Base-by-base conservation (phyloP, 805 yeast species). In the Teunomyces gatunensis region DNA sequence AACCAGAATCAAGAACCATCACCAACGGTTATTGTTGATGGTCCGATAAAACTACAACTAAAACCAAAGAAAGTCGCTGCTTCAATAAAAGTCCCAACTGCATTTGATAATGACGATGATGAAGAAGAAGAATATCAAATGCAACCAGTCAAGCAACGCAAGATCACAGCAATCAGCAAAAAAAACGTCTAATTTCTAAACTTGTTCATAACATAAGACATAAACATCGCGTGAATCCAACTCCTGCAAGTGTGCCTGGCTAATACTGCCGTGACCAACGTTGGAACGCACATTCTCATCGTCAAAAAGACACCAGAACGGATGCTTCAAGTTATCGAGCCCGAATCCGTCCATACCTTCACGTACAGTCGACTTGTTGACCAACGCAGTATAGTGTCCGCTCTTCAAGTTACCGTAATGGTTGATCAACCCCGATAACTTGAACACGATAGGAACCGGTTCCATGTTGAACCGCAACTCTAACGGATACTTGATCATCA, bases 321-420 rank as follows among this genome's bases (percentile, higher is more conserved):
- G 83, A 36, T 57, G 52, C 10, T 33, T 44, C 48, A 74, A 73
- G 5, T 66, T 63, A 39, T 70, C 61, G 12, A 18, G 25, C 25
- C 36, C 45, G 17, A n/a, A 20, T 3, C 33, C 35, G 2, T 37
- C 21, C 9, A 43, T 33, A 3, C 28, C 40, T 13, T 49, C 48
- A 12, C 47, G 47, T 12, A 42, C 42, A 5, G 51, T 52, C 1
- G 71, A 57, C 55, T 76, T 83, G 55, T 83, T 79, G 2, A 84
- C 83, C 40, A 84, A 64, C 0, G 89, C 72, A 1, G 91, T 87
- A 58, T 87, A 87, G 62, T 87, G 95, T 0, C 95, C 95, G 43
- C 87, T 81, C 49, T 80, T 78, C 46, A 85, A 67, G 37, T 79
- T 78, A 1, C 95, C 94, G 47, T 75, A 72, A 60, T 87, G 95